Evolutionary conservation across 257 asterid species (phyloP), one percentile per base, ranked within the genome.

Genomic region (Gentiana straminea): DNA sequence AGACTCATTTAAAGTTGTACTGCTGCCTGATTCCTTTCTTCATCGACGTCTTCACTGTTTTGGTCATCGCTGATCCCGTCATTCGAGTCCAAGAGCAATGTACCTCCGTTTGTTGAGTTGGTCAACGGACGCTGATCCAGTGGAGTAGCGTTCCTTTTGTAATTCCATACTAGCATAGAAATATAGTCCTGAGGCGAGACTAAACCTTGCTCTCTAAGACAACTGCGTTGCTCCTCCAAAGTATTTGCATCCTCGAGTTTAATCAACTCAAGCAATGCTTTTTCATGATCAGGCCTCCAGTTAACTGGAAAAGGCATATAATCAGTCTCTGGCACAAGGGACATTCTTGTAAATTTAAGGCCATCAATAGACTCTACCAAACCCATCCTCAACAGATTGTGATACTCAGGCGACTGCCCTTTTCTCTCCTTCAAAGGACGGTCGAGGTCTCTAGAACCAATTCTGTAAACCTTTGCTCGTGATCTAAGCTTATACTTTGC

Each of bases 91-190:
- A 74, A 66, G 9, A 76, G 70, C 68, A 82, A 77, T 46, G 70
- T 69, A 32, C 62, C 55, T 64, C 55, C 86, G 33, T 46, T 59
- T 60, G 65, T 62, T 37, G 57, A 47, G 59, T 64, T 68, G 55
- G 58, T 70, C 66, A 84, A 71, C 47, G 93, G 69, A 60, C 64
- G 77, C 51, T 51, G 77, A 71, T 82, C 81, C 32, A 73, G 9
- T 56, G 80, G 76, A 60, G 76, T 63, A 51, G 86, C 78, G 68
- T 83, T 91, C 75, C 80, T 80, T 74, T 91, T 88, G 73, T 88
- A 87, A 65, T 85, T 91, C 98, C 97, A 91, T 33, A 91, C 97
- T 15, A 87, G 91, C 97, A 91, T 88, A 9, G 98, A 91, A 63
- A 82, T 73, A 68, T 75, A 84, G 73, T 91, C 97, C 76, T 87